These are phyloP conservation scores for Scheffersomyces stambukii DNA, from an alignment of 1,139 yeast species.

Conservation along the genomic window DNA sequence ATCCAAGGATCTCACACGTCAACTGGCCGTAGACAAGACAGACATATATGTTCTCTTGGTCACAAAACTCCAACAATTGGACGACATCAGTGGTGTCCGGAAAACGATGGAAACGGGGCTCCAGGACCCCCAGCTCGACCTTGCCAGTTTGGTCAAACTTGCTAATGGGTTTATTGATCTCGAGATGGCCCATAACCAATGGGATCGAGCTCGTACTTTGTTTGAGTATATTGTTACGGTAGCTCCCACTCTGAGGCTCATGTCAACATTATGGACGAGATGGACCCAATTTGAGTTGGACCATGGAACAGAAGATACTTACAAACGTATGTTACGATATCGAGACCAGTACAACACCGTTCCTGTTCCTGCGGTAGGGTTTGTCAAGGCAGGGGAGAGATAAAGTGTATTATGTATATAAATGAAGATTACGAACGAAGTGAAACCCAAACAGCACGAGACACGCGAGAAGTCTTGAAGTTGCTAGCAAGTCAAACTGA, in stretches of 20 bases:
- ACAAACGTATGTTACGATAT: slow-evolving; percentile 67
- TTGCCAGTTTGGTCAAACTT: slow-evolving; percentile 26
- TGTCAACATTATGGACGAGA: slow-evolving; percentile 44
- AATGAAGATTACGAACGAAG: too few species aligned
- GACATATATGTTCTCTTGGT: slow-evolving; percentile 17
- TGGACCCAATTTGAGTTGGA: slow-evolving; percentile 77
- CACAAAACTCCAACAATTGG: slow-evolving; percentile 7
- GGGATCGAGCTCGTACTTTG: slow-evolving; percentile 58
- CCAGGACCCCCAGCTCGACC: slow-evolving; percentile 20
- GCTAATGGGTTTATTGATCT: slow-evolving; percentile 39
- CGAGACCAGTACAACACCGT: slow-evolving; percentile 29
- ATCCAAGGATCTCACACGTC: slow-evolving; percentile 1
- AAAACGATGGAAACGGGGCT: slow-evolving; percentile 14
- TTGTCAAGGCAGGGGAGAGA: slow-evolving; percentile 39
- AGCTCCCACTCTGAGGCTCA: slow-evolving; percentile 14
- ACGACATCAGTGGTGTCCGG: slow-evolving; percentile 15
- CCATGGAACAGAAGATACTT: slow-evolving; percentile 66
- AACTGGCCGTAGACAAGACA: slow-evolving; percentile 8
- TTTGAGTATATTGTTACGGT: slow-evolving; percentile 42
- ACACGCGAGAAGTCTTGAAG: too few species aligned
- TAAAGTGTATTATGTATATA: too few species aligned
- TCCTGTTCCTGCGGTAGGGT: too few species aligned
- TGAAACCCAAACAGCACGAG: too few species aligned
- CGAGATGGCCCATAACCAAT: slow-evolving; percentile 47
- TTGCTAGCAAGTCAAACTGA: too few species aligned